Percentiles rank a stretch among this genome's conserved stretches.
These are phyloP conservation scores for Dendrocalamus sinicus DNA, from an alignment of 176 grass and related monocot species.

Conservation along the genomic window DNA sequence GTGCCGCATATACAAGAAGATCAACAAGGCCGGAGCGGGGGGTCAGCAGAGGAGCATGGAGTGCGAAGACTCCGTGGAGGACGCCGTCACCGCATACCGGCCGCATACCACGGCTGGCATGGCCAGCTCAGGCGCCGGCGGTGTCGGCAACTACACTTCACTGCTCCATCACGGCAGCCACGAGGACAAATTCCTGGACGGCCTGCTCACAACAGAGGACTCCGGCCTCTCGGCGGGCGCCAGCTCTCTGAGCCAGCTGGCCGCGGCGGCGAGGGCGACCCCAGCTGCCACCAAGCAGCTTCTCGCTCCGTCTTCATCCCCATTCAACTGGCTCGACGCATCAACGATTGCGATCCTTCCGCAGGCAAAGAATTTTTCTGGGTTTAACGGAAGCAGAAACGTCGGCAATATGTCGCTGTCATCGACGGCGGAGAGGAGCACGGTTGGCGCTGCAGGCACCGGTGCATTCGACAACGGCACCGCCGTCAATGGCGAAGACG, in stretches of 20 bases:
- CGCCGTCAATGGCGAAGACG: conserved; percentile 24
- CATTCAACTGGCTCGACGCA: conserved; percentile 61
- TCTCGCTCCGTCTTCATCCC: conserved; percentile 36
- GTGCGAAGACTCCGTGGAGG: conserved; percentile 58
- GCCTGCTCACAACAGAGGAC: conserved; percentile 56
- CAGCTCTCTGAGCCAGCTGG: conserved; percentile 37
- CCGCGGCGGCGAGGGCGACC: conserved; percentile 36
- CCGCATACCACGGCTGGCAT: neutral
- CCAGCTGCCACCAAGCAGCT: conserved; percentile 34
- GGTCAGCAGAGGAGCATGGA: conserved; percentile 47
- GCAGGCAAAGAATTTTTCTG: conserved; percentile 48
- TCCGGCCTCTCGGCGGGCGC: conserved; percentile 41
- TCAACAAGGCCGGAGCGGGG: conserved; percentile 41
- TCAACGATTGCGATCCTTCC: conserved; percentile 39
- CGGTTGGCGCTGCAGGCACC: conserved; percentile 8
- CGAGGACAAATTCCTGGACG: conserved; percentile 72
- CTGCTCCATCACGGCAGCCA: conserved; percentile 61
- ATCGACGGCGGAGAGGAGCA: conserved; percentile 7
- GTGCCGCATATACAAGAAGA: conserved; percentile 99
- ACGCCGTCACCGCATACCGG: conserved; percentile 42
- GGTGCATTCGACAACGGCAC: conserved; percentile 34
- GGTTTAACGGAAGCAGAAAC: conserved; percentile 21
- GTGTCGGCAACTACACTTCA: conserved; percentile 37
- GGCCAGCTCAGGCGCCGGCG: neutral
- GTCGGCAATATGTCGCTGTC: conserved; percentile 37